Evolutionary conservation across 495 filamentous ascomycete species (phyloP).

Genomic region (Penicillium chermesinum): DNA sequence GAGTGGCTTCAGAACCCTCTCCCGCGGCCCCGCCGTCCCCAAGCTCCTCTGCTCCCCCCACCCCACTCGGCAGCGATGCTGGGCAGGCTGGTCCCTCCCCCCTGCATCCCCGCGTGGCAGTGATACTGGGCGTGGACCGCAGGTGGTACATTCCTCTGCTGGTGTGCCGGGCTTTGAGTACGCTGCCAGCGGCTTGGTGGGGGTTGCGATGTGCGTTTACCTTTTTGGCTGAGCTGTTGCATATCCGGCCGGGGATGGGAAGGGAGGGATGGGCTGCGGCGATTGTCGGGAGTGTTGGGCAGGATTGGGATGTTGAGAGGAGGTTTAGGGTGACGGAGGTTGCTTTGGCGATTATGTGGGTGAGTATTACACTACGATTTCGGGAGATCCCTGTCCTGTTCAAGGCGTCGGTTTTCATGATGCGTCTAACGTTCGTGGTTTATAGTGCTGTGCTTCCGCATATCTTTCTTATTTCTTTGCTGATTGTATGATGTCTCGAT

Average conservation of each 20-base stretch:
- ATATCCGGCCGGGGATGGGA: slow-evolving; percentile 43
- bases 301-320: slow-evolving; percentile 50
- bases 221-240: slow-evolving; percentile 52
- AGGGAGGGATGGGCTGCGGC: slow-evolving; percentile 42
- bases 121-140: slow-evolving; percentile 57
- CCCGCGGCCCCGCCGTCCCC: slow-evolving; percentile 34
- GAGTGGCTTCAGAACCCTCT: slow-evolving; percentile 25
- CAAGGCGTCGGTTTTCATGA: no score
- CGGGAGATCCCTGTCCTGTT: no score
- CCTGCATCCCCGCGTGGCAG: slow-evolving; percentile 60
- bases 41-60: slow-evolving; percentile 30
- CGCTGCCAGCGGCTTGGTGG: slow-evolving; percentile 56
- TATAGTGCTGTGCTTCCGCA: slow-evolving; percentile 71
- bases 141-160: slow-evolving; percentile 60
- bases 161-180: slow-evolving; percentile 56
- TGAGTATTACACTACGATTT: no score
- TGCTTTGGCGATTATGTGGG: slow-evolving; percentile 77
- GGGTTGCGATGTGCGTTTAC: slow-evolving; percentile 56
- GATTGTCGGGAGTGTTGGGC: slow-evolving; percentile 41
- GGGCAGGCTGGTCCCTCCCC: slow-evolving; percentile 28
- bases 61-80: slow-evolving; percentile 32
- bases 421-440: no score
- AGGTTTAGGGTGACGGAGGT: slow-evolving; percentile 69
- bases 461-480: slow-evolving; percentile 88
- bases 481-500: slow-evolving; percentile 88